These are phyloP conservation scores for Yarrowia keelungensis DNA, from an alignment of 805 yeast genomes.

Conservation along the genomic window DNA sequence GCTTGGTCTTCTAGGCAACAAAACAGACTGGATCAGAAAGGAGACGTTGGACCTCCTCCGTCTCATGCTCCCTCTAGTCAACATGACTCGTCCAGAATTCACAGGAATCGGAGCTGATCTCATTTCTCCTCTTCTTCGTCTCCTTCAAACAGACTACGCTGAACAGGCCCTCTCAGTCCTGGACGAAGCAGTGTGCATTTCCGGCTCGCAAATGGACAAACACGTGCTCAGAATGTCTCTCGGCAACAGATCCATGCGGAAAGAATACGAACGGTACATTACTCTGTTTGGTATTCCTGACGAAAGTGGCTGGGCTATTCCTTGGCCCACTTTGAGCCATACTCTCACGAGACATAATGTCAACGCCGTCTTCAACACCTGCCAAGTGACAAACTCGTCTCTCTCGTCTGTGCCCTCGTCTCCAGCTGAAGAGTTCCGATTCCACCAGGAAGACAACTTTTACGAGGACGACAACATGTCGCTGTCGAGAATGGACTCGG, in stretches of 20 bases:
- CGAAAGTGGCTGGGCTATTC: constrained; percentile 96
- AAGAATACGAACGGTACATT: constrained; percentile 83
- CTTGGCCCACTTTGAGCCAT: constrained; percentile 92
- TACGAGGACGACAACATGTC: constrained; percentile 47
- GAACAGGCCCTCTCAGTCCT: constrained; percentile 88
- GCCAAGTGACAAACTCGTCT: constrained; percentile 54
- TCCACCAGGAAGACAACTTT: constrained; percentile 67
- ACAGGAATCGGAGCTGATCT: constrained; percentile 93
- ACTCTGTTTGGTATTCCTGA: constrained; percentile 95
- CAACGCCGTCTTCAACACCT: constrained; percentile 92
- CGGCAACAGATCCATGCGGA: constrained; percentile 78
- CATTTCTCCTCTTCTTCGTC: constrained; percentile 84
- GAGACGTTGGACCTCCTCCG: constrained; percentile 82
- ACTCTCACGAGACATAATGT: constrained; percentile 90
- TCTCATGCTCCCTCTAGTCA: constrained; percentile 76
- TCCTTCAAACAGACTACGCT: constrained; percentile 82
- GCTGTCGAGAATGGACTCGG: constrained; percentile 54
- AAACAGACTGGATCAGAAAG: constrained; percentile 74
- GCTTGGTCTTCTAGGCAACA: constrained; percentile 80
- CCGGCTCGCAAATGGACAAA: constrained; percentile 89
- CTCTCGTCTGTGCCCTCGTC: constrained; percentile 30
- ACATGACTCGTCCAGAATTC: constrained; percentile 78
- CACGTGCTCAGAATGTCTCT: constrained; percentile 91
- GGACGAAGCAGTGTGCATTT: constrained; percentile 82
- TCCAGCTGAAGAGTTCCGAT: constrained; percentile 49